Evolutionary conservation across 2,329 filamentous ascomycete species (phyloP).

Genomic region (Xylariales sp.): DNA sequence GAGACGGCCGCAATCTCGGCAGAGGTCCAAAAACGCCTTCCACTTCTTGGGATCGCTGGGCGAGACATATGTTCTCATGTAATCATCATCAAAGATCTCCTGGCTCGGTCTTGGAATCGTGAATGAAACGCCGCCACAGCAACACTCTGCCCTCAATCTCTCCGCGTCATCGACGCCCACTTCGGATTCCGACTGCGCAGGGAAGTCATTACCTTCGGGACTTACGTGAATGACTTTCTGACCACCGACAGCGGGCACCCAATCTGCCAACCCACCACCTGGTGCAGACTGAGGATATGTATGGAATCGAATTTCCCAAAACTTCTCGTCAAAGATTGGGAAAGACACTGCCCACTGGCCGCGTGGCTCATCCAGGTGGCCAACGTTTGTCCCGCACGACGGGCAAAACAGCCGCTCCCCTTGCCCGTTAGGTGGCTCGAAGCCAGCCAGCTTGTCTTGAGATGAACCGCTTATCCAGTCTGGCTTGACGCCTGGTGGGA

Average conservation of each 20-base stretch:
- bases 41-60: slow-evolving; percentile 35
- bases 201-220: not conserved
- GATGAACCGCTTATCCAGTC: not conserved
- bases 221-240: not conserved
- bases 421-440: not conserved
- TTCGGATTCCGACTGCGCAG: slow-evolving; percentile 16
- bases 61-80: slow-evolving; percentile 29
- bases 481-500: slow-evolving; percentile 5
- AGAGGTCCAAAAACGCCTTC: slow-evolving; percentile 36
- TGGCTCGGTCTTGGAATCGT: slow-evolving; percentile 34
- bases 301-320: slow-evolving; percentile 1
- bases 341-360: slow-evolving; percentile 1
- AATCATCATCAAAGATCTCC: slow-evolving; percentile 23
- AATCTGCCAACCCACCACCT: not conserved
- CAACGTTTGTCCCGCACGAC: not conserved
- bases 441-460: not conserved
- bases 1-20: slow-evolving; percentile 39
- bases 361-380: not conserved
- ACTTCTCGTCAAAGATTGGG: slow-evolving; percentile 1
- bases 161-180: slow-evolving; percentile 31
- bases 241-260: not conserved
- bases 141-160: slow-evolving; percentile 37
- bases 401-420: not conserved
- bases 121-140: slow-evolving; percentile 43
- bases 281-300: not conserved